These are phyloP conservation scores for Exophiala aquamarina DNA, from an alignment of 2,329 filamentous ascomycete species.

Conservation along the genomic window DNA sequence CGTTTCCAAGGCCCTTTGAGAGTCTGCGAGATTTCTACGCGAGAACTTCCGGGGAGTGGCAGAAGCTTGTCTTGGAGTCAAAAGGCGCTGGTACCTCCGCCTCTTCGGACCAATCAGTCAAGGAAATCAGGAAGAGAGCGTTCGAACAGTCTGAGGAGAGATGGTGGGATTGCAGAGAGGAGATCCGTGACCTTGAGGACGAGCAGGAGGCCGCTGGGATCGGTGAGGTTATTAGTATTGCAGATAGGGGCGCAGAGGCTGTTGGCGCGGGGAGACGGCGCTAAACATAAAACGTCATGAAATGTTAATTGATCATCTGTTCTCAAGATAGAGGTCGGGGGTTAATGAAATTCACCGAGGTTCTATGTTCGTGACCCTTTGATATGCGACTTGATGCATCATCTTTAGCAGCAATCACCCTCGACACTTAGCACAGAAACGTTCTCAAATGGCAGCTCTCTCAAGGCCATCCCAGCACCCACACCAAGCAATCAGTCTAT, in stretches of 20 bases:
- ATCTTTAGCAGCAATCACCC: no score
- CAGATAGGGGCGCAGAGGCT: conserved; percentile 63
- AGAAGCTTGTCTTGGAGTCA: conserved; percentile 76
- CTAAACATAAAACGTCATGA: not conserved
- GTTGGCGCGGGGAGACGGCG: conserved; percentile 47
- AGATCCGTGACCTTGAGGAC: conserved; percentile 86
- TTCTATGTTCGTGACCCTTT: no score
- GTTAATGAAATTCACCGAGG: no score
- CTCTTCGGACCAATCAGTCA: conserved; percentile 63
- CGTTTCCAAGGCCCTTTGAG: conserved; percentile 81
- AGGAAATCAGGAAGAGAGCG: conserved; percentile 88
- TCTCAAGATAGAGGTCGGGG: no score
- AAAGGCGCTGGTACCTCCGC: conserved; percentile 40
- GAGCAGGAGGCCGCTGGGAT: conserved; percentile 95
- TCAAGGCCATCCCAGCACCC: no score
- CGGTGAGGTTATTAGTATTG: conserved; percentile 86
- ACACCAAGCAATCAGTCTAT: no score
- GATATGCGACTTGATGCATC: no score
- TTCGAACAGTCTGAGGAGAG: conserved; percentile 92
- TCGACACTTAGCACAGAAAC: no score
- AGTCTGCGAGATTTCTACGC: conserved; percentile 87
- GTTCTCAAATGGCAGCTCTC: no score
- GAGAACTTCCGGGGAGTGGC: conserved; percentile 86
- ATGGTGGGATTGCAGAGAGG: conserved; percentile 98
- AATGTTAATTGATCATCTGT: no score